phyloP scores from a whole-genome alignment of 129 eudicot genomes.

The Glebionis coronaria region DNA sequence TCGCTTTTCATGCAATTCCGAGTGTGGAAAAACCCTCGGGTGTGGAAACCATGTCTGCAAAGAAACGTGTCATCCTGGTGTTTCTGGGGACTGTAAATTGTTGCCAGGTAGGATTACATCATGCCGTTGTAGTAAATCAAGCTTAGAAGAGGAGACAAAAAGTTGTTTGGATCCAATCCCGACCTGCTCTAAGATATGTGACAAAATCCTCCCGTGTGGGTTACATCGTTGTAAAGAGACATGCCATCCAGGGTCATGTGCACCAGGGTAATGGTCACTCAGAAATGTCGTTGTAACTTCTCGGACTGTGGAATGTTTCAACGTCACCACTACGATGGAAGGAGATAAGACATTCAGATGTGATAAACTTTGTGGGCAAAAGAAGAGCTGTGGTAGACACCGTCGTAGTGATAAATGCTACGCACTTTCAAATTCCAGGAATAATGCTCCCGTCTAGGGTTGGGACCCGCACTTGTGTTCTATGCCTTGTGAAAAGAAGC shows the following conservation, averaged over 20 bases:
- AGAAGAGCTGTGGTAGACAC: constrained; percentile 80
- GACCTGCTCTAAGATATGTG: constrained; percentile 61
- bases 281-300: constrained; percentile 84
- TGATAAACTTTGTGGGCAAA: constrained; percentile 87
- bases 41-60: constrained; percentile 86
- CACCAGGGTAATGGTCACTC: constrained; percentile 65
- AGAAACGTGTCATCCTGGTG: constrained; percentile 83
- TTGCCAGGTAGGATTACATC: constrained; percentile 65
- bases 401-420: constrained; percentile 83
- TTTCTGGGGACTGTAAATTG: constrained; percentile 80
- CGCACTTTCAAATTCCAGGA: constrained; percentile 56
- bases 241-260: too few species aligned
- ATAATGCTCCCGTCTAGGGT: constrained; percentile 27
- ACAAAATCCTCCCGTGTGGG: constrained; percentile 63
- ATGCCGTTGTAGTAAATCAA: constrained; percentile 85
- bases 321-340: constrained; percentile 40
- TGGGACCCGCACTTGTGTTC: constrained; percentile 90
- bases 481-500: constrained; percentile 86
- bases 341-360: constrained; percentile 52
- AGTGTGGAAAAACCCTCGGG: constrained; percentile 58
- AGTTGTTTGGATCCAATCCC: constrained; percentile 89
- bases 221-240: too few species aligned
- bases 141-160: constrained; percentile 42
- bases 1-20: constrained; percentile 57
- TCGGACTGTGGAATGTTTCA: constrained; percentile 72